Percentiles rank a stretch among this genome's conserved stretches.
Evolutionary conservation across 768 basidiomycete genomes (phyloP).

Genomic region (Phanerochaete sordida): DNA sequence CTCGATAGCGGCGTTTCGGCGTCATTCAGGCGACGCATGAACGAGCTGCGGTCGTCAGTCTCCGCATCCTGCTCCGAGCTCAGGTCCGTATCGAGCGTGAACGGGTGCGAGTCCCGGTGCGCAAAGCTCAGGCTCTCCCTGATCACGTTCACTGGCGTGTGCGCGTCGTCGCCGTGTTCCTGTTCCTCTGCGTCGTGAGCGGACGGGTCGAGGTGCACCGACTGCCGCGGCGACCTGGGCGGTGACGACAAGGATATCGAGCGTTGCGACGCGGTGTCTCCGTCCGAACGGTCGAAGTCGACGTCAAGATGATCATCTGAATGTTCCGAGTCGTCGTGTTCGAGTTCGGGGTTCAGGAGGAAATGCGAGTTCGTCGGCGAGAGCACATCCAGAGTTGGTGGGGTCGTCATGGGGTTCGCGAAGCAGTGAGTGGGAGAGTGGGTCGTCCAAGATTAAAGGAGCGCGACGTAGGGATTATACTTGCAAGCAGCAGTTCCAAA

Average conservation of each 20-base stretch:
- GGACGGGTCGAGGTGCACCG: constrained; percentile 1
- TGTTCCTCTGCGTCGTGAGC: constrained; percentile 14
- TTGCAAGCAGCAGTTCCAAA: background rate
- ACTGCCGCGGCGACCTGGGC: constrained; percentile 43
- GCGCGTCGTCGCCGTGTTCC: constrained; percentile 13
- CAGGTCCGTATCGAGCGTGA: constrained; percentile 45
- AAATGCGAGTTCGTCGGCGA: constrained; percentile 18
- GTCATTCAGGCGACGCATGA: constrained; percentile 36
- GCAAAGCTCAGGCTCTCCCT: constrained; percentile 19
- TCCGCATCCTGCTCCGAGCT: constrained; percentile 44
- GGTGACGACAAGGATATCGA: constrained; percentile 76
- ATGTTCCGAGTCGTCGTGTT: constrained; percentile 12
- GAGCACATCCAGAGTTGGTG: background rate
- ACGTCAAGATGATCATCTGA: constrained; percentile 12
- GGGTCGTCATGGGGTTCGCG: background rate
- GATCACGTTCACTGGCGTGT: constrained; percentile 19
- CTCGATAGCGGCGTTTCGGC: constrained; percentile 52
- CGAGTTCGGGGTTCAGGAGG: constrained; percentile 18
- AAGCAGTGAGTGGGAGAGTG: background rate
- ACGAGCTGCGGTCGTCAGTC: constrained; percentile 50
- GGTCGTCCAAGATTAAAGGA: background rate
- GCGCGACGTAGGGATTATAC: background rate
- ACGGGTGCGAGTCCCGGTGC: constrained; percentile 12
- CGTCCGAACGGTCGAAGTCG: constrained; percentile 34
- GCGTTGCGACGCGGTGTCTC: constrained; percentile 75